Percentiles rank a stretch among this genome's conserved stretches.
Conservation (phyloP, 2,329 filamentous ascomycete species). For the Botrytis aclada region DNA sequence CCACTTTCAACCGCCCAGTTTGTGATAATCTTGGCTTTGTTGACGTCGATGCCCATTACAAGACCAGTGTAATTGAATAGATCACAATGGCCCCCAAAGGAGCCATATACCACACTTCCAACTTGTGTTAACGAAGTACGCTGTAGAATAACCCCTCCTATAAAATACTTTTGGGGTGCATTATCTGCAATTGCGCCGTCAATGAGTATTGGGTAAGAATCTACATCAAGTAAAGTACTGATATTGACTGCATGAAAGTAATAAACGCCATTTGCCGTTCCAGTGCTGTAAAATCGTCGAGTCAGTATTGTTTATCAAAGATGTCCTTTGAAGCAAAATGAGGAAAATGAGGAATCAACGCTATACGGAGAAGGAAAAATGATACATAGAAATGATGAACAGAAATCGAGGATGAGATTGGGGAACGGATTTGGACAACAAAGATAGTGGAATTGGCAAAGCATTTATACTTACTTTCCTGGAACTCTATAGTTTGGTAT, state of each 20-base stretch:
- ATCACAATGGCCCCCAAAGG: constrained; percentile 27
- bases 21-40: constrained; percentile 4
- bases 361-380: neutral
- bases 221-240: constrained; percentile 19
- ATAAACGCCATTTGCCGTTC: constrained; percentile 23
- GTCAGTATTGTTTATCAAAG: neutral
- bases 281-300: neutral
- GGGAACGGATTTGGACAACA: neutral
- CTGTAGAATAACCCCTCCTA: constrained; percentile 24
- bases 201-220: constrained; percentile 23
- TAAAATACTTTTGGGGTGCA: constrained; percentile 22
- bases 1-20: constrained; percentile 44
- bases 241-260: constrained; percentile 27
- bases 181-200: constrained; percentile 23
- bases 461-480: neutral
- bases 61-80: constrained; percentile 32
- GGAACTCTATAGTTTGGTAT: constrained; percentile 16
- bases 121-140: constrained; percentile 21
- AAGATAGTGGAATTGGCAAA: neutral
- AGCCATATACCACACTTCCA: constrained; percentile 19
- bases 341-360: neutral
- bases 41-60: constrained; percentile 49
- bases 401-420: neutral
- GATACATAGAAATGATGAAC: neutral
- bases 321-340: rapidly evolving